Evolutionary conservation across 2,329 filamentous ascomycete species (phyloP).

Genomic region (Chaetomium globosum): DNA sequence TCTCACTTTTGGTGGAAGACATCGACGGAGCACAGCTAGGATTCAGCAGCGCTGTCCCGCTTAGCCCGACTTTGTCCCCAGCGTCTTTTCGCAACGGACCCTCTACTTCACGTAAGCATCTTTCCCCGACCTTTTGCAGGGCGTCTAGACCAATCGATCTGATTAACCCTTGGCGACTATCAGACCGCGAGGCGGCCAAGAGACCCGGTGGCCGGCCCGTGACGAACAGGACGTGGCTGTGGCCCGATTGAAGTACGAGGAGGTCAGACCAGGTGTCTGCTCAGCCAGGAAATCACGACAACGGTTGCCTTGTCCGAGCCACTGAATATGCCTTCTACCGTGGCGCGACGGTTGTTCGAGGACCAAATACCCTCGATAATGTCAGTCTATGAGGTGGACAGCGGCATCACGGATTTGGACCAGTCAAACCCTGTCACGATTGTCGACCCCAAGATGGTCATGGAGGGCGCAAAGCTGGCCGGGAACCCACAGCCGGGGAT

Average conservation of each 20-base stretch:
- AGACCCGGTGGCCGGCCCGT: constrained; percentile 31
- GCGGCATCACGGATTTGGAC: constrained; percentile 57
- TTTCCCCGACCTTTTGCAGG: background rate
- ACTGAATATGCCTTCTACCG: constrained; percentile 62
- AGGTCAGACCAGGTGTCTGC: constrained; percentile 21
- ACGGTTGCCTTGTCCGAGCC: constrained; percentile 17
- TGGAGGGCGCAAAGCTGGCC: constrained; percentile 47
- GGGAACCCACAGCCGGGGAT: constrained; percentile 44
- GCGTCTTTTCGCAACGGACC: constrained; percentile 13
- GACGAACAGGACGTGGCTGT: constrained; percentile 31
- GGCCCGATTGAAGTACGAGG: constrained; percentile 30
- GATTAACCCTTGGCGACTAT: constrained; percentile 24
- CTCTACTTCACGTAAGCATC: background rate
- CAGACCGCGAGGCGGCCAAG: constrained; percentile 29
- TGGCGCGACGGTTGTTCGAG: constrained; percentile 64
- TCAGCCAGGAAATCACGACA: constrained; percentile 11
- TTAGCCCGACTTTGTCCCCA: constrained; percentile 34
- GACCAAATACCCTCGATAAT: constrained; percentile 75
- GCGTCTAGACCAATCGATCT: constrained; percentile 15
- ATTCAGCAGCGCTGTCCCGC: constrained; percentile 59
- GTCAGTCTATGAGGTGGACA: constrained; percentile 71
- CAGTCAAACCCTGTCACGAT: constrained; percentile 58
- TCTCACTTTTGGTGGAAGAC: constrained; percentile 4
- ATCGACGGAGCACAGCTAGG: constrained; percentile 38
- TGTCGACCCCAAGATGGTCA: constrained; percentile 55